Conservation (phyloP, 1,284 basidiomycete species). For the Microbotryomycetes sp. region DNA sequence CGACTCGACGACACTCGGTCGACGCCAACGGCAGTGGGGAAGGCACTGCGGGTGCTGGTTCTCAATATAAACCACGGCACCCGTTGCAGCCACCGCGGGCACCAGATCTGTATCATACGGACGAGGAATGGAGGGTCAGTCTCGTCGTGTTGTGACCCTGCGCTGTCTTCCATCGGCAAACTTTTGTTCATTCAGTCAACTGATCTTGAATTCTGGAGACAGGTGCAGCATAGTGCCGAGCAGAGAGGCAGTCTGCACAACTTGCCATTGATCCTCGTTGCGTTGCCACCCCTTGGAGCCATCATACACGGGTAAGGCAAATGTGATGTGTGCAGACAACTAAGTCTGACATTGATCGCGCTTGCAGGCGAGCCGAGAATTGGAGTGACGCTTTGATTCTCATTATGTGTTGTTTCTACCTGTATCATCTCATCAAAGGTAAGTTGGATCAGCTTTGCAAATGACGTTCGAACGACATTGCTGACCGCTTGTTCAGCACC, state of each 20-base stretch:
- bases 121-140: conserved; percentile 19
- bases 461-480: neutral
- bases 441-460: neutral
- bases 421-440: conserved; percentile 37
- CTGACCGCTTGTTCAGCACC: conserved; percentile 27
- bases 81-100: conserved; percentile 18
- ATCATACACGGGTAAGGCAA: conserved; percentile 30
- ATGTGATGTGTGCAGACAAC: conserved; percentile 8
- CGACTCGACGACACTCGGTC: neutral
- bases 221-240: conserved; percentile 15
- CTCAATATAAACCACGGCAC: neutral
- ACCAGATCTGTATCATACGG: conserved; percentile 13
- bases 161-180: neutral
- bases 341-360: neutral
- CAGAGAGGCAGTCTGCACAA: conserved; percentile 15
- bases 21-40: neutral
- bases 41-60: neutral
- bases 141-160: neutral
- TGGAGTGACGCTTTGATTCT: conserved; percentile 45
- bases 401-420: conserved; percentile 42
- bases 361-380: conserved; percentile 41
- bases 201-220: neutral
- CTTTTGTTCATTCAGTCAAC: neutral
- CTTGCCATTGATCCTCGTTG: conserved; percentile 36
- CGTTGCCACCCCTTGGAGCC: conserved; percentile 32